Base-by-base conservation (phyloP, 2,329 filamentous ascomycete species). In the Fusarium sp. region DNA sequence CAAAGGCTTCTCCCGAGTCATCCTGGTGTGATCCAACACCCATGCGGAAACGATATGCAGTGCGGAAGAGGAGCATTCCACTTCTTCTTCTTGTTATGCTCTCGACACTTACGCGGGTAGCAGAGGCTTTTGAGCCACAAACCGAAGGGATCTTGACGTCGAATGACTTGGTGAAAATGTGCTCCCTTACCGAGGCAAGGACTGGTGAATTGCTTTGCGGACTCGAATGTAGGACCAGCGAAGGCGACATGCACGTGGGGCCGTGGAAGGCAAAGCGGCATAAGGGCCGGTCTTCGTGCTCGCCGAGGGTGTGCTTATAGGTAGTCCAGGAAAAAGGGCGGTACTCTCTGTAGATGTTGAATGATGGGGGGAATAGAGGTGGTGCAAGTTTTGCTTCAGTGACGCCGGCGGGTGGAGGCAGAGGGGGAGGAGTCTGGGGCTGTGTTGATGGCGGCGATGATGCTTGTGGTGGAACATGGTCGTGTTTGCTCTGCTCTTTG, bases 161-260 rank as follows among this genome's bases (percentile, higher is more conserved):
- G 6, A 75, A 74, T 11, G 37, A 44, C 10, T 55, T 7, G 23
- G 55, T 56, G 56, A 74, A 65, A 23, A 57, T 36, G 23, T 59
- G 56, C 12, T 64, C 67, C 2, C 65, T 70, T n/a, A 66, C 70
- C 10, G 68, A 67, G 12, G 73, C 73, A 10, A 75, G 57, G 2
- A 63, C 8, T 11, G 70, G 3, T 64, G 62, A n/a, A 54, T 70
- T 12, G 65, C 55, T 2, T 48, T 34, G 10, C 39, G 73, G 73
- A 3, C 73, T 73, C 27, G 73, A 74, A 46, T 75, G 68, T n/a
- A 75, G 61, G 18, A 74, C 47, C 27, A 75, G 57, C 1, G 71
- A 60, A 2, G 69, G 70, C 8, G 30, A 15, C 18, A 23, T 23
- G 31, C 8, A 34, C 5, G 31, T 11, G 31, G 48, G 27, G 31